Percentiles rank a stretch among this genome's conserved stretches.
Conservation (phyloP, 2,329 filamentous ascomycete species). For the Cladosporium colombiae region DNA sequence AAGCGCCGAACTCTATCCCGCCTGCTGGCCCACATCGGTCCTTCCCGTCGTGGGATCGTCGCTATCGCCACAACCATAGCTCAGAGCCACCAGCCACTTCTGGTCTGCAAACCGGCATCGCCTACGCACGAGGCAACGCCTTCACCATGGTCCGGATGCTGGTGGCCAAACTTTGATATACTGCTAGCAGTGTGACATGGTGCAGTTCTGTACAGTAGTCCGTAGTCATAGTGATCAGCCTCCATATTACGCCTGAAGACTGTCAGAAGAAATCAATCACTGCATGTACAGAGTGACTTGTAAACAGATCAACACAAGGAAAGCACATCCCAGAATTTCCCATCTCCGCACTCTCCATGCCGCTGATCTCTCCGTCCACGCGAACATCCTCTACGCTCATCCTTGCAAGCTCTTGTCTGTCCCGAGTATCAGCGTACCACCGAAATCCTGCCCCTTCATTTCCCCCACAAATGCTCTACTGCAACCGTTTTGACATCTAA, state of each 20-base stretch:
- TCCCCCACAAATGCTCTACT: not conserved
- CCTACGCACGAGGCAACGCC: not conserved
- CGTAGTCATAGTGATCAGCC: not conserved
- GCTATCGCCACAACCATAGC: not conserved
- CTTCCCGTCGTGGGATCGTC: not conserved
- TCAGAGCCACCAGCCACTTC: not conserved
- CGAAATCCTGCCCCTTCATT: not conserved
- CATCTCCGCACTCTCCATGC: not conserved
- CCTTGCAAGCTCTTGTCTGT: not conserved
- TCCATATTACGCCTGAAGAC: not conserved
- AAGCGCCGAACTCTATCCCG: not conserved
- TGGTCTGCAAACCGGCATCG: conserved; percentile 5
- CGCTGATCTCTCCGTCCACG: not conserved
- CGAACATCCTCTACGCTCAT: not conserved
- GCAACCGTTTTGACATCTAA: not conserved
- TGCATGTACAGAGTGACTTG: not conserved
- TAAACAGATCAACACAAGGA: not conserved
- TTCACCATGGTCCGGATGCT: not conserved
- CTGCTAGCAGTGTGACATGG: not conserved
- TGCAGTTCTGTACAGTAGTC: not conserved
- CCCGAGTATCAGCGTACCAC: not conserved
- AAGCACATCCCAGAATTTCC: not conserved
- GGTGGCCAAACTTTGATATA: not conserved
- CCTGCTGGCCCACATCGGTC: not conserved
- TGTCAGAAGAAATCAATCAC: not conserved